Conservation (phyloP, 140 eudicot genomes). For the Oenanthe javanica region DNA sequence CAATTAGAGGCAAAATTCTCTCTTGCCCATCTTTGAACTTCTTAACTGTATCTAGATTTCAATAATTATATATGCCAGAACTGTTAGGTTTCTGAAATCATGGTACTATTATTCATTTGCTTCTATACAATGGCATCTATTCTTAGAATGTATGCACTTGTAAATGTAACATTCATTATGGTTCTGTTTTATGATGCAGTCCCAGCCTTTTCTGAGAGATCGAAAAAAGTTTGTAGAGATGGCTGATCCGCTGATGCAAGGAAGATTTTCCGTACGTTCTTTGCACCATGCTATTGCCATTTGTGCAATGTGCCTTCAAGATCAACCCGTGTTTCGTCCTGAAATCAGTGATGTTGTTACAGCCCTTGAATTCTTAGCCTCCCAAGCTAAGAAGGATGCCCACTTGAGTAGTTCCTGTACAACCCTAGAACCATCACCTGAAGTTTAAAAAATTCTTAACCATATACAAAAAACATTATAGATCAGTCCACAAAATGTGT, state of each 20-base stretch:
- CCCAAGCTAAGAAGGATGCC: slow-evolving; percentile 30
- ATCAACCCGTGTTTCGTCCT: slow-evolving; percentile 65
- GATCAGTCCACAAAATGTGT: not conserved
- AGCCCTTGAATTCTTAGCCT: slow-evolving; percentile 75
- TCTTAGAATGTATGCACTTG: not conserved
- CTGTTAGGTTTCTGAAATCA: not conserved
- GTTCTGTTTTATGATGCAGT: slow-evolving; percentile 21
- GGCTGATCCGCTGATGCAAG: slow-evolving; percentile 64
- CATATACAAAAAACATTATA: not conserved
- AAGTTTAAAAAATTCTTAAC: not conserved
- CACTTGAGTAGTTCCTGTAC: not conserved
- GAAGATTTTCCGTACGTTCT: slow-evolving; percentile 43
- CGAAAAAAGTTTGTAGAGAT: slow-evolving; percentile 50
- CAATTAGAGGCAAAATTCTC: not conserved
- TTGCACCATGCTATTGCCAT: slow-evolving; percentile 69
- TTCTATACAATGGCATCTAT: not conserved
- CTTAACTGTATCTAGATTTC: not conserved
- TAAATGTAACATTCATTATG: not conserved
- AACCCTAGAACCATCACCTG: slow-evolving; percentile 5
- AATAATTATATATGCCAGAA: not conserved
- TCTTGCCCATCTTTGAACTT: not conserved
- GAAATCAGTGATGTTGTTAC: slow-evolving; percentile 56
- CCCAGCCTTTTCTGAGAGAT: slow-evolving; percentile 56
- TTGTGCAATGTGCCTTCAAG: slow-evolving; percentile 78
- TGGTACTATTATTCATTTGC: not conserved